phyloP scores from a whole-genome alignment of 176 grass and related monocot species.

The Aegilops umbellulata region DNA sequence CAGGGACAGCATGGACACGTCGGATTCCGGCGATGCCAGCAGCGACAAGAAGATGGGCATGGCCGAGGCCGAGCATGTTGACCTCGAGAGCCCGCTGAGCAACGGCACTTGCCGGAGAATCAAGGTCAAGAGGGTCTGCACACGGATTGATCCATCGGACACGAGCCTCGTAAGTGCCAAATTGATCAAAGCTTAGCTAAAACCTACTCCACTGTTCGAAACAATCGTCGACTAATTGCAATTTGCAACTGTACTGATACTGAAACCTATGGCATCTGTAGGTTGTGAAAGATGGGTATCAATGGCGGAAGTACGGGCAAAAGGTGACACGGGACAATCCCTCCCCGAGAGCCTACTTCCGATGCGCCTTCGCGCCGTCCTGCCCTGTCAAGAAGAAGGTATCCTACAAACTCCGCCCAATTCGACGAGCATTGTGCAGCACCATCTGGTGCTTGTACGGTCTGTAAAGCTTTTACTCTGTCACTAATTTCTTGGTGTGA shows the following conservation, averaged over 20 bases:
- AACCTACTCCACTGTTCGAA: background rate
- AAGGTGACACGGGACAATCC: conserved; percentile 94
- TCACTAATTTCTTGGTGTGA: background rate
- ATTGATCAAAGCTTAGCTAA: background rate
- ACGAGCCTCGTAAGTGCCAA: conserved; percentile 48
- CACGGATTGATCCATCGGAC: conserved; percentile 62
- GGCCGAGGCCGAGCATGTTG: background rate
- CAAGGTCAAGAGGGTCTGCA: conserved; percentile 41
- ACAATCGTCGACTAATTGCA: background rate
- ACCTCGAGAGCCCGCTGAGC: conserved; percentile 27
- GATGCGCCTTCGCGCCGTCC: conserved; percentile 79
- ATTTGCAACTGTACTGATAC: background rate
- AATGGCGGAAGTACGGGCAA: conserved; percentile 97
- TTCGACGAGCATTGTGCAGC: no score
- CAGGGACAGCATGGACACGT: conserved; percentile 29
- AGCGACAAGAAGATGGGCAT: background rate
- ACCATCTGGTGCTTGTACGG: no score
- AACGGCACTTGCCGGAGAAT: conserved; percentile 43
- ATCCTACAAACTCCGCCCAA: background rate
- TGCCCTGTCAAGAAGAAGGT: conserved; percentile 98
- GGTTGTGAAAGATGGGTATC: conserved; percentile 83
- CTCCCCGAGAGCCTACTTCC: conserved; percentile 83
- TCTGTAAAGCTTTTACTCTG: background rate
- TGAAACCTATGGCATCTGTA: background rate
- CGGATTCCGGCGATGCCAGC: background rate